Percentiles rank a stretch among this genome's conserved stretches.
phyloP scores from a whole-genome alignment of 2,329 filamentous ascomycete species.

The Dothidotthia symphoricarpi region DNA sequence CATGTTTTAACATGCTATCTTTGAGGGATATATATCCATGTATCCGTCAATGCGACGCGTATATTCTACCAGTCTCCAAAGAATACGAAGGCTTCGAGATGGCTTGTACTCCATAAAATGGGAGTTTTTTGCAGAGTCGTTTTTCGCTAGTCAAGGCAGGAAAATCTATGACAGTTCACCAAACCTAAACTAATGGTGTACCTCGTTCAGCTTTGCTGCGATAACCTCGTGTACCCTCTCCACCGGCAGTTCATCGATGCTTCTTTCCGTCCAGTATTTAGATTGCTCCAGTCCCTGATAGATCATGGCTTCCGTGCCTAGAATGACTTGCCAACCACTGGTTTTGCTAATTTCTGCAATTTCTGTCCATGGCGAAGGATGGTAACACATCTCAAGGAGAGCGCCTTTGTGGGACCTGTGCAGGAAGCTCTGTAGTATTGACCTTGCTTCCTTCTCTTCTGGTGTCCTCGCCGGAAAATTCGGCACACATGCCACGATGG shows the following conservation, averaged over 20 bases:
- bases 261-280: slow-evolving; percentile 61
- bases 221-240: slow-evolving; percentile 58
- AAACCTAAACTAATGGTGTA: slow-evolving; percentile 11
- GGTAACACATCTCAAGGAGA: slow-evolving; percentile 81
- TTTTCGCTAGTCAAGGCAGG: too few species aligned
- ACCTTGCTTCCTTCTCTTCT: slow-evolving; percentile 61
- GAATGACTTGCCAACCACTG: slow-evolving; percentile 68
- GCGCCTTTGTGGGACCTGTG: slow-evolving; percentile 59
- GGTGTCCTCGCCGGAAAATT: slow-evolving; percentile 66
- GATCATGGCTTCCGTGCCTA: slow-evolving; percentile 74
- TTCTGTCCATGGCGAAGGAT: slow-evolving; percentile 63
- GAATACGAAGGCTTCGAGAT: too few species aligned
- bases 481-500: slow-evolving; percentile 71
- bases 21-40: too few species aligned
- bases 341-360: slow-evolving; percentile 61
- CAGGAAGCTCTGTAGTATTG: slow-evolving; percentile 54
- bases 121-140: too few species aligned
- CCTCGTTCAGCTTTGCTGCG: slow-evolving; percentile 32
- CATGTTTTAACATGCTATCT: too few species aligned
- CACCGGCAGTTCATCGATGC: slow-evolving; percentile 59
- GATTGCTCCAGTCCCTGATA: slow-evolving; percentile 72
- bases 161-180: slow-evolving; percentile 3
- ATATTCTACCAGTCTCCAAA: too few species aligned
- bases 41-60: too few species aligned
- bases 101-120: too few species aligned